Evolutionary conservation across 2,329 filamentous ascomycete genomes (phyloP), one percentile per base, ranked within the genome.

Genomic region (Colletotrichum spinosum): DNA sequence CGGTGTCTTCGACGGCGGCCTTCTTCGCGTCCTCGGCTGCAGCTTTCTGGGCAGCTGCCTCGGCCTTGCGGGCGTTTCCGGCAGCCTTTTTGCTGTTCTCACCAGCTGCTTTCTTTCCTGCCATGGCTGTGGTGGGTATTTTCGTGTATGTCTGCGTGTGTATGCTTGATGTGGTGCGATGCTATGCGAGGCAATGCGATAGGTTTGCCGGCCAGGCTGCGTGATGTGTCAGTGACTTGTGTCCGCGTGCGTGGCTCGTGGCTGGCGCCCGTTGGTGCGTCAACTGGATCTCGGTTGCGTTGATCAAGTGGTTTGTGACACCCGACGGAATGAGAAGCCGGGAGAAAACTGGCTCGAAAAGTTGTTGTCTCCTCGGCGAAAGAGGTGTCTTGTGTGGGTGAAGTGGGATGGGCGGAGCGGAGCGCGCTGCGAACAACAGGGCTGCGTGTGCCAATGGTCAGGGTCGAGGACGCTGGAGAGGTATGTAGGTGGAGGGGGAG

Each of bases 31-130:
- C 86, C 65, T 90, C 89, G 3, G 79, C 88, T 0, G 93, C 92
- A 65, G 90, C 85, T 80, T 98, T 98, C 61, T 86, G 81, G 8
- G 92, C 92, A 1, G 94, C 95, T 3, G 89, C 90, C 53, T 97
- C 94, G 68, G 94, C 94, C 85, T 99, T 98, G 80, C 93, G 88
- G 68, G 94, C 94, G 78, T 97, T 93, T 69, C 95, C 96, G 8
- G 90, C 88, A 3, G 82, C 93, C 83, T 98, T 98, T 81, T 97
- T 98, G 77, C 86, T 91, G 80, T 92, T 93, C 69, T 97, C 94
- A 58, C 82, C 86, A 58, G 84, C 87, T 55, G 60, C 64, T 78
- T 92, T 94, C 79, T 92, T 93, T 71, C 85, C 86, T 35, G 84
- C 90, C 92, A 94, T 94, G 25, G 25, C 25, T 25, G 25, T 25